phyloP scores from a whole-genome alignment of 345 rosid genomes.

The Crucihimalaya himalaica region DNA sequence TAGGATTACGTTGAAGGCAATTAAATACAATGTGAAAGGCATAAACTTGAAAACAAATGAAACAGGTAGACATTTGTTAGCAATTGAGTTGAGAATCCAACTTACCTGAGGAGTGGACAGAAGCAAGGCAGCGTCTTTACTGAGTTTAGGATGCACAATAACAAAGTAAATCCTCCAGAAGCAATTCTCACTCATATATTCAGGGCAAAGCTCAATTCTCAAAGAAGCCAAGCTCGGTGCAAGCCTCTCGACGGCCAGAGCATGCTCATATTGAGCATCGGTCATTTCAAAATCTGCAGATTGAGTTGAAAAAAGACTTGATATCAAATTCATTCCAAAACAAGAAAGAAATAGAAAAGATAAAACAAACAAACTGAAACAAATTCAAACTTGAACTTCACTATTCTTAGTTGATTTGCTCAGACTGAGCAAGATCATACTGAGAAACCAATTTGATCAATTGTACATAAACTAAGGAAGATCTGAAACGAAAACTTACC shows the following conservation, averaged over 20 bases:
- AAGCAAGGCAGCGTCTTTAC: slow-evolving; percentile 65
- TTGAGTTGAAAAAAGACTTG: not conserved
- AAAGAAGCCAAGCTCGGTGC: slow-evolving; percentile 77
- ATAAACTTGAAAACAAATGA: not conserved
- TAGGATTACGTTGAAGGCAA: not conserved
- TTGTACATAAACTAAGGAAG: too few species aligned
- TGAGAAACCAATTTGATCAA: not conserved
- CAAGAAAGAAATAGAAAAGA: too few species aligned
- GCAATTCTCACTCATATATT: slow-evolving; percentile 83
- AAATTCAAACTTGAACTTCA: too few species aligned
- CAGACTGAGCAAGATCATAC: not conserved
- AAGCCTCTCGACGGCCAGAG: slow-evolving; percentile 69
- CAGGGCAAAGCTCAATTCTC: slow-evolving; percentile 88
- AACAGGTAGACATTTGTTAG: not conserved
- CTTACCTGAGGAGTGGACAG: slow-evolving; percentile 82
- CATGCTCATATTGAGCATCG: slow-evolving; percentile 74
- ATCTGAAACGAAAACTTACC: slow-evolving; percentile 44
- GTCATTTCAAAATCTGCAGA: slow-evolving; percentile 74
- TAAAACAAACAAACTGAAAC: too few species aligned
- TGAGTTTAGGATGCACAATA: slow-evolving; percentile 83
- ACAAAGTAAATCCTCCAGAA: slow-evolving; percentile 97
- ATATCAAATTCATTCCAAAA: not conserved
- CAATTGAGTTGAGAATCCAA: slow-evolving; percentile 15
- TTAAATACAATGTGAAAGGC: not conserved
- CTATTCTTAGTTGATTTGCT: not conserved